Percentiles rank a stretch among this genome's conserved stretches.
These are phyloP conservation scores for Starmerella gropengiesseri DNA, from an alignment of 805 yeast species.

Conservation along the genomic window DNA sequence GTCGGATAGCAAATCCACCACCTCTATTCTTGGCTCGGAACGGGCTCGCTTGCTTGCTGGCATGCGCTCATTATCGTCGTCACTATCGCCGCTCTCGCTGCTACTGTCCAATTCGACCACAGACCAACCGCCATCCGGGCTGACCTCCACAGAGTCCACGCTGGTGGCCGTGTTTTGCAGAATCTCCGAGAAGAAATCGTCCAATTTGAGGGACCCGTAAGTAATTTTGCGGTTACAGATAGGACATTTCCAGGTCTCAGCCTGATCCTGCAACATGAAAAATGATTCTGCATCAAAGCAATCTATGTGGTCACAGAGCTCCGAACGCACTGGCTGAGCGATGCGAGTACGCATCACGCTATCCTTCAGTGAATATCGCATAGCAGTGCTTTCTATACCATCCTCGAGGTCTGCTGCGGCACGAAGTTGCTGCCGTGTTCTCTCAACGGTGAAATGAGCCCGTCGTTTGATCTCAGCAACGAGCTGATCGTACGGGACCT, in stretches of 20 bases:
- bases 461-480: slow-evolving; percentile 34
- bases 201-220: slow-evolving; percentile 52
- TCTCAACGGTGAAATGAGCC: slow-evolving; percentile 43
- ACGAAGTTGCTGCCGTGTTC: slow-evolving; percentile 42
- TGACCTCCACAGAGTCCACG: slow-evolving; percentile 55
- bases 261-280: slow-evolving; percentile 62
- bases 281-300: slow-evolving; percentile 78
- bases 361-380: slow-evolving; percentile 59
- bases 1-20: slow-evolving; percentile 15
- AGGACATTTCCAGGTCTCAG: slow-evolving; percentile 84
- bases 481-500: slow-evolving; percentile 35
- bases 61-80: slow-evolving; percentile 8
- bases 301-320: slow-evolving; percentile 65
- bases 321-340: slow-evolving; percentile 59
- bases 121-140: slow-evolving; percentile 66
- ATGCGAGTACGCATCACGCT: slow-evolving; percentile 68
- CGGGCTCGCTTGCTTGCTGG: neutral
- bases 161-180: slow-evolving; percentile 42
- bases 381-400: slow-evolving; percentile 55
- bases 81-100: slow-evolving; percentile 11
- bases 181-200: slow-evolving; percentile 62
- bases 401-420: slow-evolving; percentile 40
- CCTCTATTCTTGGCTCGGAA: slow-evolving; percentile 6
- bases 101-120: slow-evolving; percentile 20
- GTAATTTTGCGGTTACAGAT: slow-evolving; percentile 50